Base-by-base conservation (phyloP, 768 basidiomycete species). In the Mycena galopus region DNA sequence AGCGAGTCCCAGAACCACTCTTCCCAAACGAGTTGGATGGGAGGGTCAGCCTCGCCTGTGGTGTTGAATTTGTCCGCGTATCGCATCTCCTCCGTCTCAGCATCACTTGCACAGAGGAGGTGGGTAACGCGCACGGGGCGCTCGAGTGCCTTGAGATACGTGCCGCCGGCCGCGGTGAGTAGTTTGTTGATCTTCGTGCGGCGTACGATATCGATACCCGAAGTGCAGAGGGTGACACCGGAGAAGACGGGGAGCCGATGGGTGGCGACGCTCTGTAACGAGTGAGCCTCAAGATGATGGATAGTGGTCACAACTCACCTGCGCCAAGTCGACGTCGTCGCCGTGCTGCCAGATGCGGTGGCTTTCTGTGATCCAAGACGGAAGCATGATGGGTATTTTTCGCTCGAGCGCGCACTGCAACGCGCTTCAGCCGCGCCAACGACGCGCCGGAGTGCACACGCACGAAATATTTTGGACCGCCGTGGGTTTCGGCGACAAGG, bases 1-100 rank as follows among this genome's bases (percentile, higher is more conserved):
- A 97, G 77, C 35, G 89, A 97, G 78, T 93, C 96, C 95, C 95
- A 97, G 68, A 98, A 93, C 97, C 97, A 98, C 73, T 97, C 96
- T 77, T 97, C 95, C 94, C 96, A 97, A 1, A 98, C 90, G 2
- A 97, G 83, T 60, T 88, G 86, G 37, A 96, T 96, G 55, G 67
- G 73, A 10, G 73, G 73, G 58, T 88, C 86, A 7, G 92, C 92
- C 79, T 94, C 94, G 37, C 90, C 88, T 23, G 86, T 84, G 21
- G 84, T 79, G 78, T 93, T 93, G 76, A 94, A 93, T 77, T 92
- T 92, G 68, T 90, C 87, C 0, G 94, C 94, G 76, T 93, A 94
- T 6, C 84, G 86, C 86, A 96, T 92, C 84, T 96, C 96, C 59
- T 93, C 90, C 14, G 91, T 87, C 79, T 92, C 86, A 58, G 86